phyloP scores from a whole-genome alignment of 345 rosid genomes.

The Lenwebbia sp. region DNA sequence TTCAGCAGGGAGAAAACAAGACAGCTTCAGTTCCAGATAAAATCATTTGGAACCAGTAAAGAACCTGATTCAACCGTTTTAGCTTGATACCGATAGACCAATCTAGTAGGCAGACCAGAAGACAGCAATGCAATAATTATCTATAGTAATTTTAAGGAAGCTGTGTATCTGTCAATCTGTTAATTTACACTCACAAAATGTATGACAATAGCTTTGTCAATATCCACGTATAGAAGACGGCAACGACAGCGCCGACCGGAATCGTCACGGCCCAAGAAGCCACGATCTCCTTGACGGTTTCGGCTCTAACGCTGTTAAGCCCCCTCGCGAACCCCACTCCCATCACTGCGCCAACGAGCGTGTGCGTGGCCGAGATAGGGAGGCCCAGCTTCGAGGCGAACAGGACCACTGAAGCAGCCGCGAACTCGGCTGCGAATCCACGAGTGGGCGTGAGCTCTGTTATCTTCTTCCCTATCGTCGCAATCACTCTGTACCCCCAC shows the following conservation, averaged over 20 bases:
- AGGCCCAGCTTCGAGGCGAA: conserved; percentile 79
- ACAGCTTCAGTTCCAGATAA: not conserved
- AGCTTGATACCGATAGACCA: not conserved
- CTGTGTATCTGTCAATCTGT: not conserved
- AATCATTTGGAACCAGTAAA: not conserved
- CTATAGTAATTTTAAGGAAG: not conserved
- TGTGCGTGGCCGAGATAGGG: conserved; percentile 88
- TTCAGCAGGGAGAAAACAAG: not conserved
- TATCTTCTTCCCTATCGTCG: conserved; percentile 89
- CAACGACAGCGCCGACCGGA: conserved; percentile 65
- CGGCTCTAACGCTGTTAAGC: conserved; percentile 69
- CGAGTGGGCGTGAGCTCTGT: conserved; percentile 88
- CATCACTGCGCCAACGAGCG: conserved; percentile 97
- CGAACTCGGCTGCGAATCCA: conserved; percentile 93
- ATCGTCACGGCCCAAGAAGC: conserved; percentile 87
- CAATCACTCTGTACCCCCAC: conserved; percentile 93
- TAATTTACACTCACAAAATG: conserved; percentile 24
- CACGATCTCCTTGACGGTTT: conserved; percentile 78
- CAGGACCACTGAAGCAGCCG: conserved; percentile 83
- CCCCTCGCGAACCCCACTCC: conserved; percentile 95
- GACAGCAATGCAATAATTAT: not conserved
- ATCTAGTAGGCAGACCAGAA: not conserved
- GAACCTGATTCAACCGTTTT: not conserved
- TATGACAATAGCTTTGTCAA: conserved; percentile 61
- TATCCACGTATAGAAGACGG: conserved; percentile 77